Evolutionary conservation across 495 filamentous ascomycete species (phyloP).

Genomic region (Penicillium simplicissimum): DNA sequence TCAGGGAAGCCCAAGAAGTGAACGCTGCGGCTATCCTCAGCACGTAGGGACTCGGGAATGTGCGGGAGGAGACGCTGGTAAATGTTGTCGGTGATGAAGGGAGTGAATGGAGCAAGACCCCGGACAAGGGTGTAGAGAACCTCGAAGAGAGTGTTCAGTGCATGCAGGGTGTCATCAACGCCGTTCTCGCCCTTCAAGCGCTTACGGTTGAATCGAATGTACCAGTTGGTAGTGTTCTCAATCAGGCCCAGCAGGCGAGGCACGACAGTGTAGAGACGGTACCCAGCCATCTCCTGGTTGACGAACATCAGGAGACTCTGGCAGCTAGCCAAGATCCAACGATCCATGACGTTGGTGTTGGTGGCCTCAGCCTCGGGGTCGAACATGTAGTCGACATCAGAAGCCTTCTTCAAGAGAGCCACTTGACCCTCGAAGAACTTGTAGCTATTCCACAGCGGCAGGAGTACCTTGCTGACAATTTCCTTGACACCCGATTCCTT

Average conservation of each 20-base stretch:
- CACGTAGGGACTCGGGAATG: conserved; percentile 64
- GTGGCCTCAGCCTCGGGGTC: conserved; percentile 68
- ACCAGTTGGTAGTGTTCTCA: conserved; percentile 98
- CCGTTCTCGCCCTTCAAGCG: conserved; percentile 93
- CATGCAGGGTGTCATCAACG: conserved; percentile 82
- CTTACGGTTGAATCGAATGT: conserved; percentile 97
- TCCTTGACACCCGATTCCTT: conserved; percentile 94
- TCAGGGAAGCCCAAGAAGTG: conserved; percentile 92
- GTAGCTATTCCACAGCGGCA: conserved; percentile 97
- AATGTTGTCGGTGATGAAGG: conserved; percentile 94
- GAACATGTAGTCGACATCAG: conserved; percentile 75
- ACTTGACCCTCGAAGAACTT: conserved; percentile 98
- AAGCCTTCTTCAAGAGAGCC: conserved; percentile 86
- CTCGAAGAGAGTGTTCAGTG: conserved; percentile 95
- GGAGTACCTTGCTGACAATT: conserved; percentile 87
- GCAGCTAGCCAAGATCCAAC: conserved; percentile 92
- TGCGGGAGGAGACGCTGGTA: conserved; percentile 82
- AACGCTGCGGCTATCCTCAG: conserved; percentile 75
- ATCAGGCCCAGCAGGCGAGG: conserved; percentile 84
- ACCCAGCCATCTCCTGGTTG: conserved; percentile 92
- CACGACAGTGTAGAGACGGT: conserved; percentile 92
- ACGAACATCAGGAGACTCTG: conserved; percentile 92
- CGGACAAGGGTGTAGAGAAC: conserved; percentile 86
- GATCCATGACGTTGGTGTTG: conserved; percentile 94
- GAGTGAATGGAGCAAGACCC: conserved; percentile 90